These are phyloP conservation scores for Biscogniauxia marginata DNA, from an alignment of 2,329 filamentous ascomycete genomes.

Conservation along the genomic window DNA sequence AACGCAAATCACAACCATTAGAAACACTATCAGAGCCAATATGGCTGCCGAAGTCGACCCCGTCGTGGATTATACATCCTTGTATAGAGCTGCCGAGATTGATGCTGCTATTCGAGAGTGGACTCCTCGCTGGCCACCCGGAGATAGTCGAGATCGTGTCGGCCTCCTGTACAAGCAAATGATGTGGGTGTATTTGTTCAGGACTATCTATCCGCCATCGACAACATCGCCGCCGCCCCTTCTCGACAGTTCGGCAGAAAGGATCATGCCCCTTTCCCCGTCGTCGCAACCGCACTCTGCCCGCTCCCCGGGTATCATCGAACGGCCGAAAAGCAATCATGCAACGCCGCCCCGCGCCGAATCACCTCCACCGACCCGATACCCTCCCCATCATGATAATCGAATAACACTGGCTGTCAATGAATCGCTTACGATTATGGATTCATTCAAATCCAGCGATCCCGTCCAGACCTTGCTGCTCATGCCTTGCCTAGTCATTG, in stretches of 20 bases:
- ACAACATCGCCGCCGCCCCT: slow-evolving; percentile 17
- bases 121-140: slow-evolving; percentile 61
- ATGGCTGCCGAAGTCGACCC: slow-evolving; percentile 63
- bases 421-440: slow-evolving; percentile 54
- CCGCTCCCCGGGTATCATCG: slow-evolving; percentile 17
- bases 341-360: slow-evolving; percentile 13
- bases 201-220: slow-evolving; percentile 58
- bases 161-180: slow-evolving; percentile 63
- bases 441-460: slow-evolving; percentile 55
- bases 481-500: slow-evolving; percentile 60
- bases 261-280: slow-evolving; percentile 21
- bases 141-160: slow-evolving; percentile 56
- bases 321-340: slow-evolving; percentile 18
- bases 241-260: slow-evolving; percentile 11
- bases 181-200: slow-evolving; percentile 64
- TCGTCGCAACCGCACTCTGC: slow-evolving; percentile 21
- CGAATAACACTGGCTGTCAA: slow-evolving; percentile 55
- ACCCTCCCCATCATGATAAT: slow-evolving; percentile 48
- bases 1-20: slow-evolving; percentile 73
- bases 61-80: slow-evolving; percentile 68
- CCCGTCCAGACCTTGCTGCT: slow-evolving; percentile 59
- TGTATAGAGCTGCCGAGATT: slow-evolving; percentile 73
- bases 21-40: slow-evolving; percentile 70
- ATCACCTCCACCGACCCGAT: slow-evolving; percentile 35
- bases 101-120: slow-evolving; percentile 73